Evolutionary conservation across 2,329 filamentous ascomycete genomes (phyloP), one percentile per base, ranked within the genome.

Genomic region (Gliomastix tumulicola): DNA sequence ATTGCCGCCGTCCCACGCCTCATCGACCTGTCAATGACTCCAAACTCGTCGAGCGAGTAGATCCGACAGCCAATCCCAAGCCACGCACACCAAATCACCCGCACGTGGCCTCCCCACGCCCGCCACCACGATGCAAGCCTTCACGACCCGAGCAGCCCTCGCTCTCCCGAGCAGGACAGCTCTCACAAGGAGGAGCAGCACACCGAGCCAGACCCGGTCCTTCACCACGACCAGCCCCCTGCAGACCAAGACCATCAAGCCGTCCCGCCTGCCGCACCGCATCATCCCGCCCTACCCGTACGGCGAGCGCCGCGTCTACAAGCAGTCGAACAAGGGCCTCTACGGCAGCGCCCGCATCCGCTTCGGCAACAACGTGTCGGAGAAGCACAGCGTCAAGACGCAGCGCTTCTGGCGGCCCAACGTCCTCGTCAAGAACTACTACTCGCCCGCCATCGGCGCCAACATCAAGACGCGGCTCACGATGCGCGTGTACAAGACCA

Each of bases 281-380:
- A 58, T 69, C n/a, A 71, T 78, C 40, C 79, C 79, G 10, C 64
- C 68, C 4, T 92, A 92, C 59, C 86, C 86, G 1, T 82, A 85
- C 61, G 84, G 84, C 34, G 72, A 75, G 37, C 75, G 81, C 39
- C 67, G 57, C 44, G 65, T 80, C 46, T 92, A 85, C 72, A 89
- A 90, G 65, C 86, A 92, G 62, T 80, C 82, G 48, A 86, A 88
- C 67, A 70, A 66, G 40, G 83, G 83, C 32, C 77, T 88, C 8
- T 88, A 85, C 64, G 86, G 82, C 48, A 63, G 63, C 28, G 68
- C 77, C 44, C 77, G 77, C 51, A 83, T 89, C 55, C 84, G 79
- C 35, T 88, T 84, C 60, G 86, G 86, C 56, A 88, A 90, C 74
- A 83, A 76, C 48, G 79, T 90, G 35, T 78, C 88, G 23, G 79